Evolutionary conservation across 345 rosid species (phyloP).

Genomic region (Acer campestre): DNA sequence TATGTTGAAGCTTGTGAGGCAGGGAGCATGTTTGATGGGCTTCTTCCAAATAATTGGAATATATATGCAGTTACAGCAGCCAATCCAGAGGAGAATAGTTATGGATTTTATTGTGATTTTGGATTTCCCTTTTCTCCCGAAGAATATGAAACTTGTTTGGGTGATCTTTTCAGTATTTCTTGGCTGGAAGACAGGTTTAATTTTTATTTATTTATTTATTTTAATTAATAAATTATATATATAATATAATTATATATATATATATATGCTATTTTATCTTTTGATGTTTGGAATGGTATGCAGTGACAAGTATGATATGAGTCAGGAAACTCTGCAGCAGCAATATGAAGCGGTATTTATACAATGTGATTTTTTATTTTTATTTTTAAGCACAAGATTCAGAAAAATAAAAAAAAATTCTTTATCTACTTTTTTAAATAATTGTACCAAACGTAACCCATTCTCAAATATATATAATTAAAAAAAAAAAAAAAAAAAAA

Average conservation of each 20-base stretch:
- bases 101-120: constrained; percentile 48
- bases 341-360: constrained; percentile 47
- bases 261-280: too few relatives aligned
- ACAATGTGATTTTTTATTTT: neutral
- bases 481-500: too few relatives aligned
- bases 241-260: too few relatives aligned
- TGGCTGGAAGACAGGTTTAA: constrained; percentile 83
- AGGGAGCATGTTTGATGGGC: constrained; percentile 69
- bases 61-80: constrained; percentile 65
- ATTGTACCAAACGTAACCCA: too few relatives aligned
- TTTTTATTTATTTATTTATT: too few relatives aligned
- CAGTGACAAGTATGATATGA: constrained; percentile 60
- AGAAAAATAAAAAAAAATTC: too few relatives aligned
- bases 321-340: constrained; percentile 50
- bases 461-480: too few relatives aligned
- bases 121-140: neutral
- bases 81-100: constrained; percentile 56
- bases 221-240: too few relatives aligned
- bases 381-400: too few relatives aligned
- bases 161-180: constrained; percentile 69
- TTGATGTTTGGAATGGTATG: neutral
- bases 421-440: too few relatives aligned
- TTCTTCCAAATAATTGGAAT: constrained; percentile 39
- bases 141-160: constrained; percentile 53
- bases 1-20: constrained; percentile 73